Conservation (phyloP, 2,329 filamentous ascomycete species). For the Fusarium tuaranense region DNA sequence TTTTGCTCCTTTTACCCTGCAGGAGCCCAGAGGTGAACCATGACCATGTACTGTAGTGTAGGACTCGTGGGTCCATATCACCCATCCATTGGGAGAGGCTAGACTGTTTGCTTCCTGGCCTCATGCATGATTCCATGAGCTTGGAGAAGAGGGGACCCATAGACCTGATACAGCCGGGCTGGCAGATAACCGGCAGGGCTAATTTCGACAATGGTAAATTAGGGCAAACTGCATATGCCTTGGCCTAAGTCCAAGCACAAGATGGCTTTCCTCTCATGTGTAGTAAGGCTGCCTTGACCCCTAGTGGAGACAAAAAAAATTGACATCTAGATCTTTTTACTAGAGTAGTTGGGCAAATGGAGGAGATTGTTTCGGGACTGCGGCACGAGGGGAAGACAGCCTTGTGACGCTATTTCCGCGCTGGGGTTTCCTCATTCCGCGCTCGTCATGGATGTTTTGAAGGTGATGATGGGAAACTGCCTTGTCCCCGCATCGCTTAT, state of each 20-base stretch:
- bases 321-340: background rate
- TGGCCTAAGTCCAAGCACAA: conserved; percentile 13
- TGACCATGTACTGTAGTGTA: no score
- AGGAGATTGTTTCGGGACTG: background rate
- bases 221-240: background rate
- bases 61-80: background rate
- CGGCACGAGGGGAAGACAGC: background rate
- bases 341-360: background rate
- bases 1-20: background rate
- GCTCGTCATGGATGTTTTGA: background rate
- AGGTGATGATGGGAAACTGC: background rate
- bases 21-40: background rate
- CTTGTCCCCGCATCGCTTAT: background rate
- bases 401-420: background rate
- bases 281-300: background rate
- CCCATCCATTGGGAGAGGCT: background rate
- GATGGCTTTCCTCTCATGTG: background rate
- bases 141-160: conserved; percentile 6
- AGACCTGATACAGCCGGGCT: conserved; percentile 21
- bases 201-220: background rate
- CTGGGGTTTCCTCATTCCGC: background rate
- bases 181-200: background rate
- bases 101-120: background rate
- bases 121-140: background rate
- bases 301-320: background rate